These are phyloP conservation scores for Microthyrium microscopicum DNA, from an alignment of 2,329 filamentous ascomycete species.

Conservation along the genomic window DNA sequence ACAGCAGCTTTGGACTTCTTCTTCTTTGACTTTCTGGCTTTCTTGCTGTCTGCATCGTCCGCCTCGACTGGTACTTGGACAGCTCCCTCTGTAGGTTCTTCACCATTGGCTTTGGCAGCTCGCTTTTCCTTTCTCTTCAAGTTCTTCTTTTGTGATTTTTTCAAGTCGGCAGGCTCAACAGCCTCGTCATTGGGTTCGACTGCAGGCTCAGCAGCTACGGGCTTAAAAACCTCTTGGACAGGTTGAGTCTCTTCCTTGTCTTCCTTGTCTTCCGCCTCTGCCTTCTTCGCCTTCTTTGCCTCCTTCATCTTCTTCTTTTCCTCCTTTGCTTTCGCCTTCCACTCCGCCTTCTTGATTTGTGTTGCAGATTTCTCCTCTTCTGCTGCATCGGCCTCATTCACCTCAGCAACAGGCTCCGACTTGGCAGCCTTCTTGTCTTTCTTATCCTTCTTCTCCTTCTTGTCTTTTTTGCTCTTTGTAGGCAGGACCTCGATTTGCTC, in stretches of 20 bases:
- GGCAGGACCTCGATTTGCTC: neutral
- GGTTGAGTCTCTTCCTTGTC: neutral
- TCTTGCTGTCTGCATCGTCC: neutral
- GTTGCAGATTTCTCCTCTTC: constrained; percentile 5
- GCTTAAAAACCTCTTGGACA: neutral
- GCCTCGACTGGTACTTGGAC: neutral
- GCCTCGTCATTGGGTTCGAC: neutral
- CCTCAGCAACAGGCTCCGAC: neutral
- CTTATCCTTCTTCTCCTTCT: constrained; percentile 6
- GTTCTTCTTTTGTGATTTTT: constrained; percentile 9
- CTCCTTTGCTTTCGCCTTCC: too few species aligned
- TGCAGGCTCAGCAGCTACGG: neutral
- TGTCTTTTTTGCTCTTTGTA: constrained; percentile 5
- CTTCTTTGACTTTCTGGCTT: neutral
- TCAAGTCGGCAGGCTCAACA: neutral
- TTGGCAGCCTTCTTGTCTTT: constrained; percentile 4
- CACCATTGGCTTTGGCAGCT: neutral
- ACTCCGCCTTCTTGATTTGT: too few species aligned
- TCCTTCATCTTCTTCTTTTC: constrained; percentile 4
- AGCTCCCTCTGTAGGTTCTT: neutral
- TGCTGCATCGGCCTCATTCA: neutral
- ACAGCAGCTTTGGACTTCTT: neutral
- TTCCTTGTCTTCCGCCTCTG: constrained; percentile 1
- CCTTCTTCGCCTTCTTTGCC: constrained; percentile 2
- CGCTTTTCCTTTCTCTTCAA: constrained; percentile 6